Base-by-base conservation (phyloP, 2,329 filamentous ascomycete genomes). In the Dactylonectria macrodidyma region DNA sequence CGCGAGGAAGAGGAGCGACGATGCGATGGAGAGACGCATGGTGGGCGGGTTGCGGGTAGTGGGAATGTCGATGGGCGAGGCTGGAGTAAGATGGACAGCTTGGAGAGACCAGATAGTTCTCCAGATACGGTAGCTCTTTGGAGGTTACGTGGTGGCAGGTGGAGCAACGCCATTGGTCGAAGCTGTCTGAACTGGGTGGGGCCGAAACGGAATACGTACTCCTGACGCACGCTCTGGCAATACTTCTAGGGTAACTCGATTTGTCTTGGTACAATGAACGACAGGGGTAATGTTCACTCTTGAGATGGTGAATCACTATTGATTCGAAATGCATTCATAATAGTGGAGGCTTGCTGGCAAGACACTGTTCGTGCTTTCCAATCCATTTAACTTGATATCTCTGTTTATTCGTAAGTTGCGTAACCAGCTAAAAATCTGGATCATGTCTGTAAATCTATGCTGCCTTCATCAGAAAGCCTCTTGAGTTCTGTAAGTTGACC, bases 1-100 rank as follows among this genome's bases (percentile, higher is more conserved):
- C 57, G 85, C 84, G 65, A 87, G 83, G 69, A 86, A 80, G 50
- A 89, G 80, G 71, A 82, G 72, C 44, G 80, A 78, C 59, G 81
- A 79, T 69, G 78, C 77, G 68, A 81, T 75, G 48, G 76, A 77
- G 75, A 83, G 76, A 69, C 80, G 80, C 81, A 83, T 83, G 64
- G 66, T 79, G 57, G 62, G 60, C 51, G 71, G 60, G 7, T 30
- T 59, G 59, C 65, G 73, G 64, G 69, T 71, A 69, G 64, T 65
- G 66, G 66, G 67, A 50, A 55, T 69, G 71, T 70, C 52, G 65
- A 44, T 41, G 68, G 71, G 57, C 69, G 69, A 70, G 66, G 71
- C 57, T 71, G 66, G 59, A 64, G 71, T 66, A 76, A 77, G 71
- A 14, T 79, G 71, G 75, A 76, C 77, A 78, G 78, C 76, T 80